Conservation (phyloP, 495 filamentous ascomycete genomes). For the Trichoderma erinaceum region DNA sequence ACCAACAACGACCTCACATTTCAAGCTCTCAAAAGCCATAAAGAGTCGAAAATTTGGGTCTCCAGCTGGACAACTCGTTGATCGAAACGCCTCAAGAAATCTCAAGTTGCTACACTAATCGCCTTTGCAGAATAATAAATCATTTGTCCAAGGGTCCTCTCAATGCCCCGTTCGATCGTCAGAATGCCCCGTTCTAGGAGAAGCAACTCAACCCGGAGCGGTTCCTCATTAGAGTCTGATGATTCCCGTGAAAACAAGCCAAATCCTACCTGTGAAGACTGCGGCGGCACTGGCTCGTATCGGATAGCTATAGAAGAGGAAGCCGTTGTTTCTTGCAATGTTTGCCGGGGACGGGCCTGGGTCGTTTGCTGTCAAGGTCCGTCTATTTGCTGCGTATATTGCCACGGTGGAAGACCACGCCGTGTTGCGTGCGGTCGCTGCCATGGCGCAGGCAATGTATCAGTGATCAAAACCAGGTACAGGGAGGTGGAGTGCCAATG, state of each 20-base stretch:
- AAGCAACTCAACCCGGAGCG: neutral
- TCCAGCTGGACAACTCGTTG: neutral
- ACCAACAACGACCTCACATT: neutral
- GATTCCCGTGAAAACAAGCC: neutral
- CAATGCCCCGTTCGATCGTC: neutral
- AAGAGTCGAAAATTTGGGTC: neutral
- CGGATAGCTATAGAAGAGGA: neutral
- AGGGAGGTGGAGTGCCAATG: neutral
- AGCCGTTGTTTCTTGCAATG: neutral
- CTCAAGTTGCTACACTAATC: neutral
- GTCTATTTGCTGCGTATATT: neutral
- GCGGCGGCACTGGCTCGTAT: neutral
- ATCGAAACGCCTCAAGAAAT: neutral
- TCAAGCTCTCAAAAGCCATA: neutral
- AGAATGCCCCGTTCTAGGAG: neutral
- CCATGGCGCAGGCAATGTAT: neutral
- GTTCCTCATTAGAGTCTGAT: neutral
- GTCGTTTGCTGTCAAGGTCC: neutral
- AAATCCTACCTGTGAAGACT: slow-evolving; percentile 2
- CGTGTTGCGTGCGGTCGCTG: neutral
- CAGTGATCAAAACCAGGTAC: neutral
- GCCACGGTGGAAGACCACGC: neutral
- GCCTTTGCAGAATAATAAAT: neutral
- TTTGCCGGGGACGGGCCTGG: neutral
- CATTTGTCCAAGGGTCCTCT: neutral